Evolutionary conservation across 441 rosid genomes (phyloP), one percentile per base, ranked within the genome.

Genomic region (Pelargonium australe): DNA sequence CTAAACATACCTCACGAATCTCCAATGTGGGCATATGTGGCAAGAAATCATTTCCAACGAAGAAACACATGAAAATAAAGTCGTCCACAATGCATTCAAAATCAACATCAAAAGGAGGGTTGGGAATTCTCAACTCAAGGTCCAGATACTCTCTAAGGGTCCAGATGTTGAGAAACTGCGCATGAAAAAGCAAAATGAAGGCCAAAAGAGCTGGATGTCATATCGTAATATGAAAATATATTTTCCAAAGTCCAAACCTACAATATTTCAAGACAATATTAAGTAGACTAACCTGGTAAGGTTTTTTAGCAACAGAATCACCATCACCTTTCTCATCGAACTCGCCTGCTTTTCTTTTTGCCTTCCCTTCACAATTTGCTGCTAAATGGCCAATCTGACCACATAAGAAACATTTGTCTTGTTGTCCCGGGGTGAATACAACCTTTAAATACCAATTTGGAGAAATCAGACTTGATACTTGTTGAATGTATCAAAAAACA

Each of bases 11-110:
- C 99, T 95, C 99, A 3, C 96, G 89, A 79, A 95, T 95, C 85
- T 95, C 99, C 80, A 95, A 69, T 2, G 99, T 92, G 5, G 99
- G 99, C 99, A 95, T 95, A 75, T 95, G 98, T 5, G 99, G 99
- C 78, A 95, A 81, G 77, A 95, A 95, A 80, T 95, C 99, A 75
- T 95, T 95, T 68, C 99, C 99, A 73, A 95, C 98, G 68, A 95
- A 95, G 83, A 95, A 95, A 81, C 99, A 95, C 65, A 95, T 90
- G 91, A 95, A 95, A 80, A 92, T 90, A 78, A 95, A 95, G 84
- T 95, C 99, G 81, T 95, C 99, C 85, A 92, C 91, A 73, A 89
- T 78, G 68, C 93, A 81, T 77, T 95, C 99, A 14, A 92, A 65
- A 79, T 95, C 83, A 68, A 86, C 78, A 77, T 78, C 70, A 57